Evolutionary conservation across 768 basidiomycete species (phyloP).

Genomic region (Pleurotus tuoliensis): DNA sequence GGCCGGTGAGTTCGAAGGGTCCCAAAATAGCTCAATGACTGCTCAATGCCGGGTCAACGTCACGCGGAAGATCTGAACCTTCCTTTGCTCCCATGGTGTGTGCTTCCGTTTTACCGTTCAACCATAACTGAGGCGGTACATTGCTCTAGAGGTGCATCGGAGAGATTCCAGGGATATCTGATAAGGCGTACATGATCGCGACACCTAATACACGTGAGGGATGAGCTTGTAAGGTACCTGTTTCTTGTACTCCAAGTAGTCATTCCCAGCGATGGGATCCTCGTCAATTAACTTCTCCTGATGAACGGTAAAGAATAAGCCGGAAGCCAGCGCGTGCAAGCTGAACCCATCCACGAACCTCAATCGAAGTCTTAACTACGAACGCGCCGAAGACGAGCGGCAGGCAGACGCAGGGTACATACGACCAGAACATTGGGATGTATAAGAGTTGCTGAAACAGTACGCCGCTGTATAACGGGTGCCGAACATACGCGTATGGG

Average conservation of each 20-base stretch:
- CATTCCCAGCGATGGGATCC: constrained; percentile 17
- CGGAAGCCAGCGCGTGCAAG: neutral
- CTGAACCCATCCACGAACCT: constrained; percentile 16
- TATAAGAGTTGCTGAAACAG: constrained; percentile 20
- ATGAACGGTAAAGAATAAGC: neutral
- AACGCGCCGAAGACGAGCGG: constrained; percentile 20
- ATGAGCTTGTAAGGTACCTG: constrained; percentile 24
- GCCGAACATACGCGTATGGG: constrained; percentile 32
- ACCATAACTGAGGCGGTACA: too few species aligned
- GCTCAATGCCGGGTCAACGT: too few species aligned
- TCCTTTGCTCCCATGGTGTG: too few species aligned
- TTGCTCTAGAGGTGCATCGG: too few species aligned
- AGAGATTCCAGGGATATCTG: too few species aligned
- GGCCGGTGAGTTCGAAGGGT: too few species aligned
- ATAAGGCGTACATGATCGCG: too few species aligned
- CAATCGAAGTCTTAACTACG: constrained; percentile 28
- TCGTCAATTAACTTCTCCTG: constrained; percentile 26
- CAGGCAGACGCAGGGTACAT: constrained; percentile 25
- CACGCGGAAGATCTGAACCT: too few species aligned
- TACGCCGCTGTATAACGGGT: constrained; percentile 26
- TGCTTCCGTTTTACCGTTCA: too few species aligned
- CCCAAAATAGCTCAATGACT: too few species aligned
- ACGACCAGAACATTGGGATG: constrained; percentile 29
- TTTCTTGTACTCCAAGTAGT: constrained; percentile 27
- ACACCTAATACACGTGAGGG: constrained; percentile 18